Conservation (phyloP, 1,284 basidiomycete species). For the Boletellus sp. region DNA sequence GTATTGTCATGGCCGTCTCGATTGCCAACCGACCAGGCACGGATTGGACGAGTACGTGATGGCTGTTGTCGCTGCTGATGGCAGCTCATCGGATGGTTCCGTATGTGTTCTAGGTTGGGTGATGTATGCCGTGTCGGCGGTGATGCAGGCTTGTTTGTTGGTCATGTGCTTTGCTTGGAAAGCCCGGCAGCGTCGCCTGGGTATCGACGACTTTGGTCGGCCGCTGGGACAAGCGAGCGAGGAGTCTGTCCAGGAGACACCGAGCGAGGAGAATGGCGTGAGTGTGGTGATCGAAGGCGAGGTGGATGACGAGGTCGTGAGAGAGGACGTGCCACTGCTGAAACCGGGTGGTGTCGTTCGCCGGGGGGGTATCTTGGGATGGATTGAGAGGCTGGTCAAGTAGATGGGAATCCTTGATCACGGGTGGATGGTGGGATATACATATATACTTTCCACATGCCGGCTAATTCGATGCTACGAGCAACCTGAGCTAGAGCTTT, state of each 20-base stretch:
- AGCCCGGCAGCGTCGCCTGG: conserved; percentile 65
- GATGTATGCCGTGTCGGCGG: conserved; percentile 81
- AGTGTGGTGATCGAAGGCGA: conserved; percentile 23
- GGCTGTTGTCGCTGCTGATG: background rate
- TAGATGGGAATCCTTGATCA: background rate
- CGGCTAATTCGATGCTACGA: background rate
- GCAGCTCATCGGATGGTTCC: background rate
- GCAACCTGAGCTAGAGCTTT: background rate
- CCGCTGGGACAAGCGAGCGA: conserved; percentile 38
- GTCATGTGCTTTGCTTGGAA: conserved; percentile 82
- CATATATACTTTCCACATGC: too few relatives aligned
- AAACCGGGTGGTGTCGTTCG: conserved; percentile 20
- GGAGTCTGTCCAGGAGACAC: background rate
- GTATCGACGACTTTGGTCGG: conserved; percentile 92
- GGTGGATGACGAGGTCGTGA: conserved; percentile 8
- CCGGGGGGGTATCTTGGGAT: conserved; percentile 24
- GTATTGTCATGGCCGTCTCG: conserved; percentile 83
- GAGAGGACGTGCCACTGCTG: conserved; percentile 28
- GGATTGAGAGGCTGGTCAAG: conserved; percentile 28
- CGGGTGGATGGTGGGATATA: too few relatives aligned
- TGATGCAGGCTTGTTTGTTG: conserved; percentile 83
- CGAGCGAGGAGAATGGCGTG: conserved; percentile 11
- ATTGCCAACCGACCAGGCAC: conserved; percentile 68
- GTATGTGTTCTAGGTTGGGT: conserved; percentile 59
- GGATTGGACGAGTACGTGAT: conserved; percentile 75